phyloP scores from a whole-genome alignment of 495 filamentous ascomycete genomes.

The Delitschia confertaspora region DNA sequence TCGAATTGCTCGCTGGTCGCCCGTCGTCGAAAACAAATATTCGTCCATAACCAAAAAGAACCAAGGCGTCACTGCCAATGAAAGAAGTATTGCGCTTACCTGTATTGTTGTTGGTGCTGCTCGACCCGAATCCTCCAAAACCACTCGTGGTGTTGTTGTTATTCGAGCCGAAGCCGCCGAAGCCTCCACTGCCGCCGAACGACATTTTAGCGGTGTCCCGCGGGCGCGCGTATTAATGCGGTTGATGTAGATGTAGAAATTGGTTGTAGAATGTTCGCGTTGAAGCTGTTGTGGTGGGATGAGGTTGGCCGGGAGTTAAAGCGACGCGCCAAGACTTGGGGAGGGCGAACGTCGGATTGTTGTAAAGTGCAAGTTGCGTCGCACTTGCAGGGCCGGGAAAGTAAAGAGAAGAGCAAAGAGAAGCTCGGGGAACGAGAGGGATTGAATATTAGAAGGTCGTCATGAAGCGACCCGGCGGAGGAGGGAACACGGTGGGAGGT shows the following conservation, averaged over 20 bases:
- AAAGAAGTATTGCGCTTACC: slow-evolving; percentile 16
- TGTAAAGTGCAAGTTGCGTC: background rate
- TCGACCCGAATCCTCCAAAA: slow-evolving; percentile 29
- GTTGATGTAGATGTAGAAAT: slow-evolving; percentile 4
- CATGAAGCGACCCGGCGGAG: slow-evolving; percentile 8
- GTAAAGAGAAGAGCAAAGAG: slow-evolving; percentile 14
- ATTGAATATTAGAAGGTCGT: slow-evolving; percentile 19
- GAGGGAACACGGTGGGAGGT: slow-evolving; percentile 4
- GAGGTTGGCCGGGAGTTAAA: background rate
- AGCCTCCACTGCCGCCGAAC: slow-evolving; percentile 32
- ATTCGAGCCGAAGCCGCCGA: slow-evolving; percentile 45
- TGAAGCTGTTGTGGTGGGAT: slow-evolving; percentile 5
- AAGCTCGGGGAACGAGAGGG: slow-evolving; percentile 15
- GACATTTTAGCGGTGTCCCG: slow-evolving; percentile 21
- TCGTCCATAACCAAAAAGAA: slow-evolving; percentile 6
- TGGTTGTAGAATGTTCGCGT: slow-evolving; percentile 11
- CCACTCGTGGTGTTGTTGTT: slow-evolving; percentile 35
- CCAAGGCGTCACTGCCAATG: background rate
- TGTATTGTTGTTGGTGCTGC: slow-evolving; percentile 18
- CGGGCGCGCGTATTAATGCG: slow-evolving; percentile 5
- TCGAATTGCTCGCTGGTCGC: slow-evolving; percentile 13
- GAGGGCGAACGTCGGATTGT: slow-evolving; percentile 3
- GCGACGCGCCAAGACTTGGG: slow-evolving; percentile 12
- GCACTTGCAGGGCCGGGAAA: background rate
- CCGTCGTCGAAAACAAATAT: slow-evolving; percentile 15